These are phyloP conservation scores for Ogataea pini DNA, from an alignment of 805 yeast species.

Conservation along the genomic window DNA sequence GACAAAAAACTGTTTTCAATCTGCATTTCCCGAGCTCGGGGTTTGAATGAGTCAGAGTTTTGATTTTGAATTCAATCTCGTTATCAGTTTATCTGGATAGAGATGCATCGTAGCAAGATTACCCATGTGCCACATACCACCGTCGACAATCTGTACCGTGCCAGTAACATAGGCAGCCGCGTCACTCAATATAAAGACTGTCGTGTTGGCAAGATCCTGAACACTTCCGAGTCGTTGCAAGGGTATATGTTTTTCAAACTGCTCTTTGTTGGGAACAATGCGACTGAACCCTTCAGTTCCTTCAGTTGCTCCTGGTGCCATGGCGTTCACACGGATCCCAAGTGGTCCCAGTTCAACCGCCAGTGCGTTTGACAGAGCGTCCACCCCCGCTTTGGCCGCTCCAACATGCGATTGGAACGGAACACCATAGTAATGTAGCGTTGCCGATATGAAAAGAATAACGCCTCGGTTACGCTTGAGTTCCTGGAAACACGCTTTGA, in stretches of 20 bases:
- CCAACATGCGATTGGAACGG: slow-evolving; percentile 90
- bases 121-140: slow-evolving; percentile 87
- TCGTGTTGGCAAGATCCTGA: slow-evolving; percentile 82
- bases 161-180: slow-evolving; percentile 83
- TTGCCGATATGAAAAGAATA: slow-evolving; percentile 79
- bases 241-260: slow-evolving; percentile 54
- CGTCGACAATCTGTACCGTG: slow-evolving; percentile 79
- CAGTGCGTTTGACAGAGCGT: slow-evolving; percentile 77
- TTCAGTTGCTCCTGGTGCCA: slow-evolving; percentile 90
- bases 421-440: slow-evolving; percentile 85
- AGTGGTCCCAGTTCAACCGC: slow-evolving; percentile 92
- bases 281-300: slow-evolving; percentile 85
- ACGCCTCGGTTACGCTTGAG: slow-evolving; percentile 68
- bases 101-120: slow-evolving; percentile 31
- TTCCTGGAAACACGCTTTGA: slow-evolving; percentile 74
- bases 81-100: slow-evolving; percentile 45
- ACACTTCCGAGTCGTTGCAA: slow-evolving; percentile 68
- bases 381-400: slow-evolving; percentile 96
- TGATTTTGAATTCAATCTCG: slow-evolving; percentile 29
- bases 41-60: slow-evolving; percentile 23
- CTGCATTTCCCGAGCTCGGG: background rate
- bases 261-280: slow-evolving; percentile 46
- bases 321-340: slow-evolving; percentile 78
- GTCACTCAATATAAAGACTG: slow-evolving; percentile 79
- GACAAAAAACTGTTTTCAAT: background rate